Evolutionary conservation across 2,329 filamentous ascomycete genomes (phyloP), one percentile per base, ranked within the genome.

Genomic region (Huntiella moniliformis): DNA sequence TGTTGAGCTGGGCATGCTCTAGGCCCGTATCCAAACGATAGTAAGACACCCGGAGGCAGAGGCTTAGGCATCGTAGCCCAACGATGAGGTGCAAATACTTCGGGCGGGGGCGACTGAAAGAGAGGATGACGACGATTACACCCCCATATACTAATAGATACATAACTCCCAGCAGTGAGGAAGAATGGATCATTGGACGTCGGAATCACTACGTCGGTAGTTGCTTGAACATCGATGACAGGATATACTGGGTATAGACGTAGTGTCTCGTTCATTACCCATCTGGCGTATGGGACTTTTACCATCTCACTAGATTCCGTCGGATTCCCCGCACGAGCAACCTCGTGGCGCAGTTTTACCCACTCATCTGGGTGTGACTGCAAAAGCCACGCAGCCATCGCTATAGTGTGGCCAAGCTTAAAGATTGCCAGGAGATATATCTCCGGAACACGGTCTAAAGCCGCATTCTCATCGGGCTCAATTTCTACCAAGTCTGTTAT

Each of bases 241-340:
- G n/a, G n/a, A n/a, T n/a, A n/a, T 10, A 74, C 69, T 0, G 83
- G 82, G 59, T 87, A 85, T 6, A 88, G 61, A 12, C 83, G 77
- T 48, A 87, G 70, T 0, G 15, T 55, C 51, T 69, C 66, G 48
- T 63, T 76, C 45, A 79, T 52, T 11, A 73, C 66, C 56, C 65
- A 71, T 55, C 71, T 71, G 11, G 80, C 58, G 50, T 79, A 79
- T 50, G 65, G 71, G 57, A 79, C 61, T 11, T 65, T 62, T 52
- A 67, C 68, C 45, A 80, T 56, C 49, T 73, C 63, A 52, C 77
- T 71, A 59, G 72, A 79, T 0, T 63, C 15, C 22, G 18, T 13
- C 22, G 22, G 12, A 10, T 31, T 15, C 6, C 36, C 36, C 13
- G 8, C 36, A 8, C 15, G 3, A 16, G 17, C 3, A 16, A 12